These are phyloP conservation scores for Murraya koenigii DNA, from an alignment of 345 rosid genomes.

Conservation along the genomic window DNA sequence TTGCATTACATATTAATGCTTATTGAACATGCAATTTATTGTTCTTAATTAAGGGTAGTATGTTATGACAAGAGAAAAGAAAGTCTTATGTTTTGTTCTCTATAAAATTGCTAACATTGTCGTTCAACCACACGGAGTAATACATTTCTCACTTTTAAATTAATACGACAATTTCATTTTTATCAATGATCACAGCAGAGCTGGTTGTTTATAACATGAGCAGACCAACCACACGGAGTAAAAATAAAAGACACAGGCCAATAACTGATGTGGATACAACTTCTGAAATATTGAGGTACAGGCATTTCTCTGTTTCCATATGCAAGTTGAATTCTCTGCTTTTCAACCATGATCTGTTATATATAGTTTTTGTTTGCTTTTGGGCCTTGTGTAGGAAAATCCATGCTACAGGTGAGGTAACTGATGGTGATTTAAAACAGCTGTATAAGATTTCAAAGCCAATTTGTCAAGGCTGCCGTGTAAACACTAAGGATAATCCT, in stretches of 20 bases:
- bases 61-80: background rate
- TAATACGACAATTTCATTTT: background rate
- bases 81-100: background rate
- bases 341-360: conserved; percentile 3
- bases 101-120: background rate
- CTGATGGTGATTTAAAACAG: conserved; percentile 60
- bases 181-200: conserved; percentile 19
- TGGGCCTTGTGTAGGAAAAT: conserved; percentile 56
- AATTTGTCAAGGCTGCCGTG: conserved; percentile 91
- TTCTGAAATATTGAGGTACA: conserved; percentile 56
- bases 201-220: conserved; percentile 52
- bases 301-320: background rate
- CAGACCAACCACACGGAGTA: conserved; percentile 67
- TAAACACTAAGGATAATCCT: conserved; percentile 88
- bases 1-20: background rate
- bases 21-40: background rate
- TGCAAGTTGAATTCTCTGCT: conserved; percentile 9
- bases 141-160: too few species aligned
- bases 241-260: conserved; percentile 60
- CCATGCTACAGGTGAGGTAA: conserved; percentile 56
- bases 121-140: too few species aligned
- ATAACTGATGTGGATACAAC: conserved; percentile 41
- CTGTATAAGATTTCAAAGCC: conserved; percentile 75
- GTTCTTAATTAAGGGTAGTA: background rate
- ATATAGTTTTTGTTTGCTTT: background rate